These are phyloP conservation scores for Houttuynia cordata DNA, from an alignment of 164 flowering plant species.

Conservation along the genomic window DNA sequence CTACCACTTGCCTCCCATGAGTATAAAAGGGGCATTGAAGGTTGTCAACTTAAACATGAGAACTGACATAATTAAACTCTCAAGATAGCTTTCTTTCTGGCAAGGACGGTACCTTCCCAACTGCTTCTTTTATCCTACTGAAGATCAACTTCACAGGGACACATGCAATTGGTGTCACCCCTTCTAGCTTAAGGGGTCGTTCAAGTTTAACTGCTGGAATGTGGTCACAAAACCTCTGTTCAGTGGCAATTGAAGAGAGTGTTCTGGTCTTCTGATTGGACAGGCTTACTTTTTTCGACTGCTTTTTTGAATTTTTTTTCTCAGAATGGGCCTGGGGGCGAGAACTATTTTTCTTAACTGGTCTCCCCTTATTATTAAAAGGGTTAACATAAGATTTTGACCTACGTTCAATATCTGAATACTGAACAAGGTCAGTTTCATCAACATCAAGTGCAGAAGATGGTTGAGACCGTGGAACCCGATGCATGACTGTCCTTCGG, in stretches of 20 bases:
- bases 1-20: not conserved
- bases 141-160: constrained; percentile 82
- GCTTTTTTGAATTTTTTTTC: constrained; percentile 33
- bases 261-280: constrained; percentile 67
- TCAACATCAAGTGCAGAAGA: constrained; percentile 28
- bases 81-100: constrained; percentile 25
- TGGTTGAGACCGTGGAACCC: constrained; percentile 57
- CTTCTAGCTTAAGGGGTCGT: constrained; percentile 29
- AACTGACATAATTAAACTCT: constrained; percentile 2
- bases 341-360: constrained; percentile 16
- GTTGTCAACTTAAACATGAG: not conserved
- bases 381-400: constrained; percentile 19
- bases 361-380: constrained; percentile 16
- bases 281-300: constrained; percentile 37
- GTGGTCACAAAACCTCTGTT: constrained; percentile 24
- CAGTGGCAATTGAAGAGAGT: constrained; percentile 61
- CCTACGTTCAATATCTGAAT: constrained; percentile 27
- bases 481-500: constrained; percentile 66
- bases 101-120: constrained; percentile 42
- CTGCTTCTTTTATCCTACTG: constrained; percentile 84
- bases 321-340: constrained; percentile 18
- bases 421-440: constrained; percentile 23
- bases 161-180: constrained; percentile 54
- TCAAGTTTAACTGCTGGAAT: constrained; percentile 12
- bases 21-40: constrained; percentile 5